Evolutionary conservation across 768 basidiomycete species (phyloP), one percentile per base, ranked within the genome.

Genomic region (Lanmaoa rubissima): DNA sequence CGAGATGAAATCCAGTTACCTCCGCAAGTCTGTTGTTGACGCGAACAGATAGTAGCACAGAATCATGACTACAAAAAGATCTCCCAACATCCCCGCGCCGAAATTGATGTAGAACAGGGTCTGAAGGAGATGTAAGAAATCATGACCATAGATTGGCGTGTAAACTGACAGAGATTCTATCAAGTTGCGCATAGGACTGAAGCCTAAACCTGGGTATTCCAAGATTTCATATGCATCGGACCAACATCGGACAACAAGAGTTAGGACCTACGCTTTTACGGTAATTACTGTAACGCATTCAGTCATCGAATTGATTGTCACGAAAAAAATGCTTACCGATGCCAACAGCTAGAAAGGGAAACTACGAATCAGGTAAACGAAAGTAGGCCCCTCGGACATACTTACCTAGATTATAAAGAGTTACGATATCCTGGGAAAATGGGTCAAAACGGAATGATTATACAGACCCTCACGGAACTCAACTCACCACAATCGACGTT

Each of bases 81-180:
- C 84, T 19, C 78, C 79, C 5, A 74, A 65, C 10, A 80, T 75
- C 0, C 80, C 78, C 0, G 78, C 66, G 5, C 75, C 78, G 55
- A 85, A 83, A 56, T 79, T 77, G 53, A 80, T 54, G 61, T 82
- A 84, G 62, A 86, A 69, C 28, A 81, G 61, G 32, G 53, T 68
- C 85, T 87, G 21, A 58, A 35, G 24, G 35, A 3, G n/a, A 5
- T 17, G 12, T 58, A 17, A 62, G 57, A 21, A 39, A 53, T 17
- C 5, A 38, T 24, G 17, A 14, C 19, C 5, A 43, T 2, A 5
- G 21, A 44, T 44, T 13, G 4, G 46, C 14, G 5, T 5, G 12
- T 17, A 35, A n/a, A 61, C 75, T 50, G 57, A 80, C 82, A 31
- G 78, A 75, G 5, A 79, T 61, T 9, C 44, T 68, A 39, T 71